Percentiles rank a stretch among this genome's conserved stretches.
phyloP scores from a whole-genome alignment of 805 yeast genomes.

The Lipomyces starkeyi region DNA sequence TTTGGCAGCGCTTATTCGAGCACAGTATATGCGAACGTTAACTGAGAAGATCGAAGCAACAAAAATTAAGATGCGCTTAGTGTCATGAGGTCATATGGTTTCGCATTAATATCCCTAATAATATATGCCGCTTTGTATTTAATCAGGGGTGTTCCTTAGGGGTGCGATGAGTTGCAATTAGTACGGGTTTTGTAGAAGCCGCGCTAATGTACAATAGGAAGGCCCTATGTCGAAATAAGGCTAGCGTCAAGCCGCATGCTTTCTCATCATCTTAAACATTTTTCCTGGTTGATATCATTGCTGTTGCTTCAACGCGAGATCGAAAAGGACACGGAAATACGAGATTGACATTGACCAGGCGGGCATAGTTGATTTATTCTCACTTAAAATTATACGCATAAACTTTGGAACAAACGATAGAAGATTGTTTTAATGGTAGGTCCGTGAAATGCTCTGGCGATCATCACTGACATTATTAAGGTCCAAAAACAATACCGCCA shows the following conservation, averaged over 20 bases:
- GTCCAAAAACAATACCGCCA: constrained; percentile 33
- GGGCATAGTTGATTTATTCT: background rate
- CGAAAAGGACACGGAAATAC: background rate
- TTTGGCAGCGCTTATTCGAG: background rate
- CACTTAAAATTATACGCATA: background rate
- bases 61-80: background rate
- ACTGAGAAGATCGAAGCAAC: background rate
- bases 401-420: background rate
- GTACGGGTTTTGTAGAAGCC: background rate
- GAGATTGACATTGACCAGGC: background rate
- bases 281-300: no score
- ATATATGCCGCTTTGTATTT: background rate
- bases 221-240: background rate
- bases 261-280: background rate
- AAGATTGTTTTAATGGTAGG: background rate
- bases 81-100: background rate
- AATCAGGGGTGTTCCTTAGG: background rate
- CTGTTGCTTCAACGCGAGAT: background rate
- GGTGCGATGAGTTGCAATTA: background rate
- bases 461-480: constrained; percentile 7
- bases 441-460: background rate
- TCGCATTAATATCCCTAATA: background rate
- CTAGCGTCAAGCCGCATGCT: background rate
- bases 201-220: background rate
- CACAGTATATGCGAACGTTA: background rate